phyloP scores from a whole-genome alignment of 805 yeast genomes.

The Kazachstania psychrophila region DNA sequence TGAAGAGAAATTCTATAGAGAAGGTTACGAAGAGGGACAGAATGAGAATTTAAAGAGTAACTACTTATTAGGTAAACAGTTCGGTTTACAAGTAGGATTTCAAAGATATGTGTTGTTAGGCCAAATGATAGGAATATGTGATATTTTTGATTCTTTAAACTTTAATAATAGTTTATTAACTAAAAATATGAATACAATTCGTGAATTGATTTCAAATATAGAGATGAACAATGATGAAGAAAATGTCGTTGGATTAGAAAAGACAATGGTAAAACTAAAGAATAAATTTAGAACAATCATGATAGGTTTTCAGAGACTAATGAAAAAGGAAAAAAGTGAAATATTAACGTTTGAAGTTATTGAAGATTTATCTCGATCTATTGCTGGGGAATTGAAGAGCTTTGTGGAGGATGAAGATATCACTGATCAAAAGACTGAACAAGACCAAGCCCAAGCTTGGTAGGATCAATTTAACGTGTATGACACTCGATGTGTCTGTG shows the following conservation, averaged over 20 bases:
- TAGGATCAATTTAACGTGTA: constrained; percentile 4
- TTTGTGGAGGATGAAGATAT: constrained; percentile 22
- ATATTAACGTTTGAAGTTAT: constrained; percentile 30
- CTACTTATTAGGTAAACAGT: constrained; percentile 67
- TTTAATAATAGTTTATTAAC: constrained; percentile 11
- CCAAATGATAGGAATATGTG: constrained; percentile 45
- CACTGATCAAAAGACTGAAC: constrained; percentile 9
- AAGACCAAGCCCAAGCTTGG: constrained; percentile 23
- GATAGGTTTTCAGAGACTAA: constrained; percentile 22
- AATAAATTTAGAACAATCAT: constrained; percentile 52
- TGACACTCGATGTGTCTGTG: no score
- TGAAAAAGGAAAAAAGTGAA: constrained; percentile 8
- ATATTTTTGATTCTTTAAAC: constrained; percentile 30
- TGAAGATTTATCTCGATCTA: constrained; percentile 23
- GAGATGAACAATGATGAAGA: constrained; percentile 42
- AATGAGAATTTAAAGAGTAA: constrained; percentile 52
- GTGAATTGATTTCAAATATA: constrained; percentile 23
- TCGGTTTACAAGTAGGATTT: constrained; percentile 72
- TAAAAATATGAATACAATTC: constrained; percentile 18
- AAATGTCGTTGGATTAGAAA: constrained; percentile 49
- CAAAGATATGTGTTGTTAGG: constrained; percentile 67
- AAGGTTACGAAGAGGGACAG: constrained; percentile 68
- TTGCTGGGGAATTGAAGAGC: constrained; percentile 27
- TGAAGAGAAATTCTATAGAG: constrained; percentile 50
- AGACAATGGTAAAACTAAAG: constrained; percentile 42